Percentiles rank a stretch among this genome's conserved stretches.
Conservation (phyloP, 2,329 filamentous ascomycete genomes). For the Verticillium alfalfae region DNA sequence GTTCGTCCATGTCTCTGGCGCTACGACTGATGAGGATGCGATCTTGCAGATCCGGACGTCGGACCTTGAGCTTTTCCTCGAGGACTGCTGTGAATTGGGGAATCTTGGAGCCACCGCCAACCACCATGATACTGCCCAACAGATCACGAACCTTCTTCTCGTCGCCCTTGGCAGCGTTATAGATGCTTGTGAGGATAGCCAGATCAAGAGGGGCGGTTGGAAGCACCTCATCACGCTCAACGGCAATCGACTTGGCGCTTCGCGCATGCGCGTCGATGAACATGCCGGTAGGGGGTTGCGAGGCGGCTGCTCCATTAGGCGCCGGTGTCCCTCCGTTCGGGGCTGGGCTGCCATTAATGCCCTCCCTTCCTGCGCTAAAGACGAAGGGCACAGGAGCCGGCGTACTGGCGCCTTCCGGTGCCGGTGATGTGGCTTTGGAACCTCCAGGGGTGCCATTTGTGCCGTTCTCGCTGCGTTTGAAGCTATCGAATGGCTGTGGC, state of each 20-base stretch:
- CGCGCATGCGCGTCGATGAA: conserved; percentile 48
- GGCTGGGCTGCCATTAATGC: conserved; percentile 43
- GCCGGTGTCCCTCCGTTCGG: conserved; percentile 41
- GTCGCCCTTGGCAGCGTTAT: conserved; percentile 80
- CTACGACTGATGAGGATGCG: conserved; percentile 60
- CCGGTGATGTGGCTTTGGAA: conserved; percentile 83
- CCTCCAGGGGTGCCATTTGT: conserved; percentile 73
- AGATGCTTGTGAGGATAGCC: conserved; percentile 84
- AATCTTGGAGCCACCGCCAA: conserved; percentile 78
- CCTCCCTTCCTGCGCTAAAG: conserved; percentile 45
- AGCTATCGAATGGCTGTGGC: conserved; percentile 62
- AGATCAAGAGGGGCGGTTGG: conserved; percentile 80
- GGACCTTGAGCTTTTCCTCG: conserved; percentile 72
- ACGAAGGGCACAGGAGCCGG: conserved; percentile 53
- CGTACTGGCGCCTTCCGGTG: conserved; percentile 69
- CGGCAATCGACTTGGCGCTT: conserved; percentile 48
- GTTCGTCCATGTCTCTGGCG: conserved; percentile 90
- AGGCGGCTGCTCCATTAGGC: conserved; percentile 20
- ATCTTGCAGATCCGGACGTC: conserved; percentile 55
- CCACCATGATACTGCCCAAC: conserved; percentile 82
- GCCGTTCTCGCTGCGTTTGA: conserved; percentile 62
- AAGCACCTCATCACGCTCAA: conserved; percentile 72
- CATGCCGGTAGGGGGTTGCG: conserved; percentile 35
- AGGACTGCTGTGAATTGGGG: conserved; percentile 75
- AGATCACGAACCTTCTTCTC: conserved; percentile 92